Evolutionary conservation across 768 basidiomycete genomes (phyloP).

Genomic region (Hemileccinum impolitum): DNA sequence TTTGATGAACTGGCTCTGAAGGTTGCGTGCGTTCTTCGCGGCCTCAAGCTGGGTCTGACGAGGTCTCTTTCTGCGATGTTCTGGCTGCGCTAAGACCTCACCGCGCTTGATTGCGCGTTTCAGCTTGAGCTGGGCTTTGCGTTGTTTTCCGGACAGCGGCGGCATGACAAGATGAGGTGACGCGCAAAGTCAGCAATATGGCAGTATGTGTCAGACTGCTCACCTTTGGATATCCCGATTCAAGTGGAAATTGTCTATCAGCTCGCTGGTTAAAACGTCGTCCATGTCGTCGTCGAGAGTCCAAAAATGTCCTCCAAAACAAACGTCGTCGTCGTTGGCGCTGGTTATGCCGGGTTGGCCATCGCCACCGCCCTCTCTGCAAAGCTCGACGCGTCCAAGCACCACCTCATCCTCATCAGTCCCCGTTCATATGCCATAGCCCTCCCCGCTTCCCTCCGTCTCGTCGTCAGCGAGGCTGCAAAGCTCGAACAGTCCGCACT

Average conservation of each 20-base stretch:
- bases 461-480: conserved; percentile 37
- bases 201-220: no score
- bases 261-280: no score
- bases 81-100: conserved; percentile 44
- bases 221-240: neutral
- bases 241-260: neutral
- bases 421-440: conserved; percentile 48
- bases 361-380: conserved; percentile 47
- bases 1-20: conserved; percentile 71
- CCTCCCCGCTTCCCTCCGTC: conserved; percentile 51
- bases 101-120: conserved; percentile 87
- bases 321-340: conserved; percentile 57
- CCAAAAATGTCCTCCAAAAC: conserved; percentile 19
- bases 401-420: conserved; percentile 54
- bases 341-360: conserved; percentile 43
- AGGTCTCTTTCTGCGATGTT: conserved; percentile 14
- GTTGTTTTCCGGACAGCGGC: conserved; percentile 54
- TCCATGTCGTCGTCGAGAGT: neutral
- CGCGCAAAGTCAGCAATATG: no score
- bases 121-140: conserved; percentile 68
- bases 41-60: neutral
- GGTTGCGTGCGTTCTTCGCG: conserved; percentile 31
- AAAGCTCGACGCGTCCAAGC: conserved; percentile 44
- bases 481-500: conserved; percentile 43
- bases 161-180: conserved; percentile 12